phyloP scores from a whole-genome alignment of 140 eudicot genomes.

The Oenanthe javanica region DNA sequence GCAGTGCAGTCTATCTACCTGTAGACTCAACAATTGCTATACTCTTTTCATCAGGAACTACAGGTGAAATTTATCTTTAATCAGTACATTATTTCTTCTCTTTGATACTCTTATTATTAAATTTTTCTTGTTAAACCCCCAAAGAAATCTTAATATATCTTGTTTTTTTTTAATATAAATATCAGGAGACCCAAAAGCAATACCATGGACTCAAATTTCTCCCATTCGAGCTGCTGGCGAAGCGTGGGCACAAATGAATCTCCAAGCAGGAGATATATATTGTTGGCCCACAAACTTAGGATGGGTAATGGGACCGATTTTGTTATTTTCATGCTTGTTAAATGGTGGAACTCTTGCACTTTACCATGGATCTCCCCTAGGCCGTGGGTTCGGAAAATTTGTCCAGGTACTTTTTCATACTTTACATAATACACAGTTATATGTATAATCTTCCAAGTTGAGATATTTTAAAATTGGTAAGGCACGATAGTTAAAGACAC shows the following conservation, averaged over 20 bases:
- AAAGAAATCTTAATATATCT: not conserved
- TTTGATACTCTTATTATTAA: not conserved
- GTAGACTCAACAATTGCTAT: slow-evolving; percentile 47
- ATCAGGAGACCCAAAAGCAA: slow-evolving; percentile 92
- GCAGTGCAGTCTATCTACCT: slow-evolving; percentile 56
- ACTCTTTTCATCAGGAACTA: slow-evolving; percentile 94
- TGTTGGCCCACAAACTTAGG: slow-evolving; percentile 98
- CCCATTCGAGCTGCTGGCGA: slow-evolving; percentile 82
- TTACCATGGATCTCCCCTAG: slow-evolving; percentile 91
- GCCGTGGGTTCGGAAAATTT: slow-evolving; percentile 77
- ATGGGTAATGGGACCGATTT: slow-evolving; percentile 91
- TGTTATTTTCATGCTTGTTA: slow-evolving; percentile 70
- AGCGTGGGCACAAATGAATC: slow-evolving; percentile 59
- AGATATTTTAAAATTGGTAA: not conserved
- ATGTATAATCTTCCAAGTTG: not conserved
- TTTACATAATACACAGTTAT: not conserved
- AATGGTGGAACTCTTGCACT: slow-evolving; percentile 83
- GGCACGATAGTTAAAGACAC: not conserved
- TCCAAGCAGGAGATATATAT: slow-evolving; percentile 52
- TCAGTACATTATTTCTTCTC: not conserved
- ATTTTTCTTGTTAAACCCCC: not conserved
- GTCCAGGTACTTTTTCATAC: slow-evolving; percentile 44
- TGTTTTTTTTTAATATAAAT: not conserved
- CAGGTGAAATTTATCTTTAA: slow-evolving; percentile 38
- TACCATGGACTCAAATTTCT: slow-evolving; percentile 89